Base-by-base conservation (phyloP, 2,329 filamentous ascomycete genomes). In the Sclerotinia nivalis region DNA sequence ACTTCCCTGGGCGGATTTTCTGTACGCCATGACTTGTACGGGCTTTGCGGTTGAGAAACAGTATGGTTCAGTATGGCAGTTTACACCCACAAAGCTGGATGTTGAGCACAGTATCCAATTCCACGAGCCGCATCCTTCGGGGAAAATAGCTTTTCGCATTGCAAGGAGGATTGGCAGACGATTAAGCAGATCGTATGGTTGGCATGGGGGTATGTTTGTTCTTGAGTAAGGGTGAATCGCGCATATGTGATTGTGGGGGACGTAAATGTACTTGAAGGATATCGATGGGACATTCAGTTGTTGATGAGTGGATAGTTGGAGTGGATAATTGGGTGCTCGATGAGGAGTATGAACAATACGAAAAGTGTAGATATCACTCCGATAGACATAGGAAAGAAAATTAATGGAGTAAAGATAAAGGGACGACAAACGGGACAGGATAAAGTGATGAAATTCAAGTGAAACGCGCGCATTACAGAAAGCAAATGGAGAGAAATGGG, bases 51-150 rank as follows among this genome's bases (percentile, higher is more conserved):
- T 82, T 0, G 79, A 87, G 77, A 89, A 90, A 77, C 80, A 89
- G 0, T 87, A 88, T 70, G 86, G 87, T 0, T 89, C 85, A 1
- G 84, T 84, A 0, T 90, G 88, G 88, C 84, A 88, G 15, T 89
- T 89, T 71, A 80, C 79, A 20, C 84, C 84, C 4, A 54, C 49
- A 0, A 68, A 28, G 12, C 45, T 74, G 6, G 80, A 83, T 66
- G 79, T 83, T 0, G 79, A 82, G 52, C 77, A 83, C 5, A 82
- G 81, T 34, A 89, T 89, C 10, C 47, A 40, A 37, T 65, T 65
- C 37, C 47, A 65, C 12, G 61, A 65, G 37, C 87, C 87, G 2
- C 87, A 89, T 76, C 85, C 86, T 0, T 75, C 75, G 1, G 78
- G 79, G 0, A 88, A 89, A 77, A 80, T 89, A 4, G 78, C 83